Base-by-base conservation (phyloP, 2,329 filamentous ascomycete species). In the Paecilomyces variotii region DNA sequence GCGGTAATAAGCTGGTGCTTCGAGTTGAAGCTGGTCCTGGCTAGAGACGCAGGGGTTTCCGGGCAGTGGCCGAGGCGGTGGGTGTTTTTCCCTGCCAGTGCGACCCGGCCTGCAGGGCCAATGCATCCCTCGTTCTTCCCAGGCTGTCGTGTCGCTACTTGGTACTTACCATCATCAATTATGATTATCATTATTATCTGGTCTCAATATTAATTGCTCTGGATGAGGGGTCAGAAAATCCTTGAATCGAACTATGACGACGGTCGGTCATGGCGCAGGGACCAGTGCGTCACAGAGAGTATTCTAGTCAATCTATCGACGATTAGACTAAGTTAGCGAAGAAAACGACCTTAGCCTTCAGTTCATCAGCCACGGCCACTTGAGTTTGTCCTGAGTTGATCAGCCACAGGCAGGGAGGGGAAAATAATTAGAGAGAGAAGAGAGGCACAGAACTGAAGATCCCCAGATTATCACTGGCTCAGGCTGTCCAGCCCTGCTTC, bases 1-100 rank as follows among this genome's bases (percentile, higher is more conserved):
- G 45, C n/a, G 19, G 45, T 9, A 50, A 26, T 7, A 50, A 50
- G 45, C 14, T 2, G 45, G n/a, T 12, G 32, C 4, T 34, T 34
- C 32, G 32, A 5, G n/a, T 50, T 26, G 45, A 50, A 50, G 45
- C 14, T 34, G 10, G 32, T 34, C 32, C 32, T 34, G 32, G n/a
- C 50, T 52, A 52, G 50, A 26, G 27, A 52, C 50, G 50, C 50
- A 52, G 50, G 50, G 50, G 50, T 7, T 5, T 19, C 12, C 10
- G 50, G 24, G 62, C 3, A 59, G 56, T 52, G 34, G 55, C 28
- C 26, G 57, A 56, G 56, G 53, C 14, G 57, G 34, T 39, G 28
- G 50, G 49, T 6, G 25, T 58, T 59, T 52, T 59, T 55, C 39
- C 58, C 59, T n/a, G 62, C 49, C 25, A 56, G 54, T n/a, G 49